These are phyloP conservation scores for Talaromyces funiculosus DNA, from an alignment of 2,329 filamentous ascomycete species.

Conservation along the genomic window DNA sequence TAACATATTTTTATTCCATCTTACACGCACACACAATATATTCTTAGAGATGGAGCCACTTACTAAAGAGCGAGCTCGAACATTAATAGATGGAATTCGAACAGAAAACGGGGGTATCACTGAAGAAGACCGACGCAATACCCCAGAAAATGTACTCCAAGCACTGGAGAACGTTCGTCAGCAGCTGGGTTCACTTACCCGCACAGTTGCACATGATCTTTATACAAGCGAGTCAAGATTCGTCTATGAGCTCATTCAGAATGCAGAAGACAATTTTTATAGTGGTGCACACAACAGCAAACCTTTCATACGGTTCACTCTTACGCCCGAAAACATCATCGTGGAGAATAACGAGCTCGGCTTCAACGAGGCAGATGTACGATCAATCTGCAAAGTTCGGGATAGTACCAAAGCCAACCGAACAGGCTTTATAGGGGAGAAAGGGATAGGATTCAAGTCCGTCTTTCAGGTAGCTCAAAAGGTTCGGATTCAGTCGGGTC, in stretches of 20 bases:
- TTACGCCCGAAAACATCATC: background rate
- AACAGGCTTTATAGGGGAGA: conserved; percentile 29
- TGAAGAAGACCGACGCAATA: background rate
- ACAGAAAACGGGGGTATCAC: background rate
- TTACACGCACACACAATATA: background rate
- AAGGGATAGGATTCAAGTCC: conserved; percentile 35
- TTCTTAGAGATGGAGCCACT: background rate
- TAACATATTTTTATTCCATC: background rate
- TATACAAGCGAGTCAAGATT: background rate
- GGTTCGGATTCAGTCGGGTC: conserved; percentile 37
- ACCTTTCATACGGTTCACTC: background rate
- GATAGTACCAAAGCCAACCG: conserved; percentile 22
- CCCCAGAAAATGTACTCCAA: background rate
- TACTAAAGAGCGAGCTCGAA: background rate
- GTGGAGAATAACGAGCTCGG: background rate
- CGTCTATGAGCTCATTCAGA: background rate
- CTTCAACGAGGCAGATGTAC: background rate
- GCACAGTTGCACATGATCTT: background rate
- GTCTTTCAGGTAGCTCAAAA: conserved; percentile 31
- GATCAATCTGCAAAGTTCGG: background rate
- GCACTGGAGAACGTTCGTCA: background rate
- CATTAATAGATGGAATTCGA: background rate
- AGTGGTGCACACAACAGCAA: background rate
- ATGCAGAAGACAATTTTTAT: background rate
- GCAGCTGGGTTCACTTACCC: background rate